Conservation (phyloP, 176 grass and related monocot genomes). For the barley (Hordeum vulgare) region DNA sequence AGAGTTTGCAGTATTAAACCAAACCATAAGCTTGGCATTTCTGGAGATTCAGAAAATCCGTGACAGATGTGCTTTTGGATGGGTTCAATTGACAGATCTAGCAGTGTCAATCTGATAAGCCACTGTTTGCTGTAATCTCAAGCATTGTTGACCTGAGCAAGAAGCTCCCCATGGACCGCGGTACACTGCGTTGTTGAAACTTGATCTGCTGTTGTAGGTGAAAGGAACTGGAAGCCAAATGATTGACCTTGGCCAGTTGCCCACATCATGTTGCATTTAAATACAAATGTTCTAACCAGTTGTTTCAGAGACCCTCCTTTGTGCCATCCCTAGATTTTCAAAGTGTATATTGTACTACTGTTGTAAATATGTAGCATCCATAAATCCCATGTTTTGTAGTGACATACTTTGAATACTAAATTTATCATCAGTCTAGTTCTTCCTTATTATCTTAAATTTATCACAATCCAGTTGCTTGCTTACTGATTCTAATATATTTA, state of each 20-base stretch:
- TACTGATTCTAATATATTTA: background rate
- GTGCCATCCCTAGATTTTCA: background rate
- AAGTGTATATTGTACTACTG: background rate
- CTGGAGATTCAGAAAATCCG: slow-evolving; percentile 67
- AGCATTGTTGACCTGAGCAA: background rate
- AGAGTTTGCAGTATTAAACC: slow-evolving; percentile 45
- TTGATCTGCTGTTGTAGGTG: background rate
- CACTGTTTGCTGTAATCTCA: background rate
- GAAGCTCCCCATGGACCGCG: background rate
- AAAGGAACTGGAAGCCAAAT: background rate
- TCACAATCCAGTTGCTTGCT: background rate
- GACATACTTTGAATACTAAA: background rate
- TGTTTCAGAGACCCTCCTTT: background rate
- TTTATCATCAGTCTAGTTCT: background rate
- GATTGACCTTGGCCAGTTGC: background rate
- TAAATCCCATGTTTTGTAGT: background rate
- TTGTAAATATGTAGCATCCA: slow-evolving; percentile 20
- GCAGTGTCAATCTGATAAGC: slow-evolving; percentile 54
- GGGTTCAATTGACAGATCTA: slow-evolving; percentile 69
- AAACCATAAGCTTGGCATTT: slow-evolving; percentile 47
- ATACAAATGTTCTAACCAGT: background rate
- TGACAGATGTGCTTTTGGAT: slow-evolving; percentile 79
- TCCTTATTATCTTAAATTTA: background rate
- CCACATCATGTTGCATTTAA: background rate
- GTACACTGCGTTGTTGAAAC: background rate